Evolutionary conservation across 257 asterid genomes (phyloP), one percentile per base, ranked within the genome.

Genomic region (Schizonepeta tenuifolia): DNA sequence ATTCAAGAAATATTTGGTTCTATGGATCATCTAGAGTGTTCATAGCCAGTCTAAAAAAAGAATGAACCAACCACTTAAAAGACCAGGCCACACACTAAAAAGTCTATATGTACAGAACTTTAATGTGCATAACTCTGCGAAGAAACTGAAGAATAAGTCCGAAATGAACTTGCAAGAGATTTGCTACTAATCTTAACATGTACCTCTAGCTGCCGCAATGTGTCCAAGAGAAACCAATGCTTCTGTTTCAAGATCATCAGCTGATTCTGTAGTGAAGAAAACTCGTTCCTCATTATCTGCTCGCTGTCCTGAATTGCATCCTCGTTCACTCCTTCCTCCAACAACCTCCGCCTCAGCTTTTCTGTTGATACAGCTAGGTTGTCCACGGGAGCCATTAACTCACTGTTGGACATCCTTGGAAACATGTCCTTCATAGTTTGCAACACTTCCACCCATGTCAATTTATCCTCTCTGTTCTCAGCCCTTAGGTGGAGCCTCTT

Each of bases 121-220:
- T 59, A 74, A 50, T 22, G 78, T 65, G 73, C 82, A 76, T 33
- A 67, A 57, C 80, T 72, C 73, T 71, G 41, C 61, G 79, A 75
- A 74, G 80, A 82, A 82, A 71, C 79, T 70, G 81, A 74, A 76
- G 74, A 71, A 80, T 80, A 50, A 53, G 62, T 77, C 75, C 66
- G 83, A 69, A 79, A 55, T 73, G 83, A 79, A 75, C 77, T 38
- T 59, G 70, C 64, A 84, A 78, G 78, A 33, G 66, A 55, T 78
- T 79, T 78, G 71, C 81, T 68, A 79, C 80, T 71, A 73, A 78
- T 74, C 80, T 62, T 78, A 79, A 71, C 80, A 67, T 85, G 88
- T 94, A 94, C 97, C 99, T 94, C 99, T 78, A 94, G 82, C 84
- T 91, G 97, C 26, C 93, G 91, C 77, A 91, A 77, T 4, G 98